Percentiles rank a stretch among this genome's conserved stretches.
Conservation (phyloP, 169 alveolate genomes). For the Cryptosporidium canis region DNA sequence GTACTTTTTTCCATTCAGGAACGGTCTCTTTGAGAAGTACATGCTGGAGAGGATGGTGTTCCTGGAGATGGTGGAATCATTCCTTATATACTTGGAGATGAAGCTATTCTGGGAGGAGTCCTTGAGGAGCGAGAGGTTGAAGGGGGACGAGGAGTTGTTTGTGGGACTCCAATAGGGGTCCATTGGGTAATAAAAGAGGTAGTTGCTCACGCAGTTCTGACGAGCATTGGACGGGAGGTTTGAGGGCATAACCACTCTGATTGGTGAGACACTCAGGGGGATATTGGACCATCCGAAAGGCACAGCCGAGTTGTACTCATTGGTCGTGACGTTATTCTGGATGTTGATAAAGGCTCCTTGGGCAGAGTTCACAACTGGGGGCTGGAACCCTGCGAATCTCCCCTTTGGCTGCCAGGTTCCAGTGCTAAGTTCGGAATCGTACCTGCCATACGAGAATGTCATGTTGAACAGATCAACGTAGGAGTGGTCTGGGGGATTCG, state of each 20-base stretch:
- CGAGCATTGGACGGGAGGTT: slow-evolving; percentile 6
- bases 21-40: slow-evolving; percentile 65
- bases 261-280: slow-evolving; percentile 55
- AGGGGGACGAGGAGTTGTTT: slow-evolving; percentile 10
- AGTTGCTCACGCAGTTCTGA: slow-evolving; percentile 17
- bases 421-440: background rate
- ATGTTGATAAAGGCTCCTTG: slow-evolving; percentile 63
- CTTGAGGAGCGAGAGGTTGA: background rate
- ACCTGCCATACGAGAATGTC: slow-evolving; percentile 41
- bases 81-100: background rate
- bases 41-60: slow-evolving; percentile 39
- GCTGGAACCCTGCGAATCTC: slow-evolving; percentile 53
- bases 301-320: slow-evolving; percentile 66
- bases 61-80: slow-evolving; percentile 20
- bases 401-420: slow-evolving; percentile 25
- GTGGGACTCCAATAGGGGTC: slow-evolving; percentile 49
- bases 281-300: slow-evolving; percentile 71
- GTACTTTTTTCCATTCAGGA: background rate
- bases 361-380: slow-evolving; percentile 49
- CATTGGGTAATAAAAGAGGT: slow-evolving; percentile 54
- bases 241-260: slow-evolving; percentile 53
- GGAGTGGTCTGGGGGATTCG: slow-evolving; percentile 17
- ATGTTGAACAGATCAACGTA: slow-evolving; percentile 39
- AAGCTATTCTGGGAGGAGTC: background rate
- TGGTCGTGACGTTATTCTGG: slow-evolving; percentile 35